A percentile compares a stretch with the other conserved stretches of the same genome.
These are phyloP conservation scores for Arachnomyces sp. DNA, from an alignment of 2,329 filamentous ascomycete species.

Conservation along the genomic window DNA sequence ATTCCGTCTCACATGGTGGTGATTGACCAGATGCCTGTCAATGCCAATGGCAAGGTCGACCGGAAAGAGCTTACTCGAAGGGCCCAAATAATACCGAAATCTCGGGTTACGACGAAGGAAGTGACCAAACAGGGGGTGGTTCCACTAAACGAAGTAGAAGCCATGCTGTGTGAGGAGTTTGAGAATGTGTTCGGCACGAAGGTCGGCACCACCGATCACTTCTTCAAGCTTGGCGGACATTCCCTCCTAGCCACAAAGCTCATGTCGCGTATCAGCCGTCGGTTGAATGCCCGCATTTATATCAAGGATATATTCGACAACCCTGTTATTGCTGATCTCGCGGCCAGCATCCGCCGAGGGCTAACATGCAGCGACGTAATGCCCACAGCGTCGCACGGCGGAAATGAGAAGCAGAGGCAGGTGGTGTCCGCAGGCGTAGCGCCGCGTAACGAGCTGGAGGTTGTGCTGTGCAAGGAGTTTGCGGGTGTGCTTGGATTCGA, in stretches of 20 bases:
- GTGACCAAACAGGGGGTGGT: too few species aligned
- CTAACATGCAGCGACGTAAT: too few species aligned
- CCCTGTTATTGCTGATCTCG: conserved; percentile 8
- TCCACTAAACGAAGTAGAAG: too few species aligned
- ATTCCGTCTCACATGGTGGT: background rate
- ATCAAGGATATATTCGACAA: conserved; percentile 11
- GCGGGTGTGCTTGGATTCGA: background rate
- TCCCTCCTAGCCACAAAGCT: conserved; percentile 15
- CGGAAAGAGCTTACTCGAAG: background rate
- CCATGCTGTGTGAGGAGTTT: too few species aligned
- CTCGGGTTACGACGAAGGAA: too few species aligned
- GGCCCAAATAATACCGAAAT: too few species aligned
- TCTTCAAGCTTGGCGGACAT: conserved; percentile 12
- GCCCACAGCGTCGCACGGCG: too few species aligned
- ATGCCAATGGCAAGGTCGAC: background rate
- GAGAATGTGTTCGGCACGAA: too few species aligned
- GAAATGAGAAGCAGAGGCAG: too few species aligned
- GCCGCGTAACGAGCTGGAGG: background rate
- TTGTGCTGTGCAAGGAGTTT: conserved; percentile 1
- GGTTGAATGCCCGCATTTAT: conserved; percentile 6
- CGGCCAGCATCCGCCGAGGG: conserved; percentile 4
- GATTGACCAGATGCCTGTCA: background rate
- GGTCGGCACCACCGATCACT: too few species aligned
- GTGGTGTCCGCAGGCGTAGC: background rate
- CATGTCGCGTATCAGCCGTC: too few species aligned